These are phyloP conservation scores for Prunus davidiana DNA, from an alignment of 306 rosid species.

Conservation along the genomic window DNA sequence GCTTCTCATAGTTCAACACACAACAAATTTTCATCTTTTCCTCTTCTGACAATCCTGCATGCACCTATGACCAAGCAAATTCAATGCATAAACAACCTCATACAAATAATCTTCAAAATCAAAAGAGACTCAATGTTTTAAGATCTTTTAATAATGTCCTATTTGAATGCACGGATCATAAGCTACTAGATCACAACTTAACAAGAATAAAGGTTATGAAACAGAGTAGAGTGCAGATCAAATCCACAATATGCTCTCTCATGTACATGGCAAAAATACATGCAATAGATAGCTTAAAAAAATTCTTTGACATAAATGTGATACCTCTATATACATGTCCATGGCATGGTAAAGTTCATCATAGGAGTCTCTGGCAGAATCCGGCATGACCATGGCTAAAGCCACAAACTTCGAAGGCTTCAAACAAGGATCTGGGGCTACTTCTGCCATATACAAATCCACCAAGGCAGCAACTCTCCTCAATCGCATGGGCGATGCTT, in stretches of 20 bases:
- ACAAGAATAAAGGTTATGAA: not conserved
- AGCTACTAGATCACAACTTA: not conserved
- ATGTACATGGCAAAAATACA: not conserved
- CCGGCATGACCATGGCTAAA: slow-evolving; percentile 64
- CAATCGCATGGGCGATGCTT: slow-evolving; percentile 35
- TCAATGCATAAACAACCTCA: slow-evolving; percentile 17
- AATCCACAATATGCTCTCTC: not conserved
- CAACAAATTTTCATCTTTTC: slow-evolving; percentile 69
- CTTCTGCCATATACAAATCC: slow-evolving; percentile 87
- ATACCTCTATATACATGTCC: slow-evolving; percentile 90
- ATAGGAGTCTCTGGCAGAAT: slow-evolving; percentile 74
- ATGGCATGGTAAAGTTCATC: slow-evolving; percentile 77
- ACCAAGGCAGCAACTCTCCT: slow-evolving; percentile 62
- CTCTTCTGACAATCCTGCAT: slow-evolving; percentile 69
- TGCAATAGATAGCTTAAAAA: not conserved
- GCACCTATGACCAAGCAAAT: slow-evolving; percentile 52
- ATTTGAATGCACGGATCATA: not conserved
- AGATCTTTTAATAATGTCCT: not conserved
- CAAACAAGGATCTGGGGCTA: slow-evolving; percentile 91
- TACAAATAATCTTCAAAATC: not conserved
- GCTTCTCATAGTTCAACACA: slow-evolving; percentile 68
- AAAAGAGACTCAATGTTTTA: not conserved
- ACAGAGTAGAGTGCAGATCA: not conserved
- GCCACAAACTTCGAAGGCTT: slow-evolving; percentile 71
- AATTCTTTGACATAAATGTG: slow-evolving; percentile 4